A percentile compares a stretch with the other conserved stretches of the same genome.
Evolutionary conservation across 257 asterid species (phyloP).

Genomic region (Prunella vulgaris): DNA sequence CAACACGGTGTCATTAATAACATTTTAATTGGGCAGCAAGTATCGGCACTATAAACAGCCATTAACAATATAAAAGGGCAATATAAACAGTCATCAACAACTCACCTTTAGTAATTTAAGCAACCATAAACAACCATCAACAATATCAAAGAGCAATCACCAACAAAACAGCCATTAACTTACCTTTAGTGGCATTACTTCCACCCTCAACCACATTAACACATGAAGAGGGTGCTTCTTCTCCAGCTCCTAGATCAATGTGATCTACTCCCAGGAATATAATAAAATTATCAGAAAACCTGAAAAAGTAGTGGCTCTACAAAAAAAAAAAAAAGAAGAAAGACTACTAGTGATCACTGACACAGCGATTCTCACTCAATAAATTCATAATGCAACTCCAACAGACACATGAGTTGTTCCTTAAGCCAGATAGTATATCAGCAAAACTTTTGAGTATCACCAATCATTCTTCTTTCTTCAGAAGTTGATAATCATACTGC

Average conservation of each 20-base stretch:
- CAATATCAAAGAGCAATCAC: too few species aligned
- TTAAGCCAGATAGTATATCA: background rate
- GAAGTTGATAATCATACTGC: background rate
- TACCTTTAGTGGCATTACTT: constrained; percentile 30
- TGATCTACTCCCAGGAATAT: constrained; percentile 15
- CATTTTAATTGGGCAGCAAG: too few species aligned
- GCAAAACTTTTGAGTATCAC: background rate
- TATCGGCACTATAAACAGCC: too few species aligned
- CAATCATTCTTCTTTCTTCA: background rate
- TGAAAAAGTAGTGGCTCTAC: too few species aligned
- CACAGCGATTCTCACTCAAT: background rate
- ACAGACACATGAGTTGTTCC: background rate
- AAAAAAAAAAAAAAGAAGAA: too few species aligned
- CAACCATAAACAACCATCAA: too few species aligned
- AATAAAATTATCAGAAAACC: too few species aligned
- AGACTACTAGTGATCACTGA: background rate
- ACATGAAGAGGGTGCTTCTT: constrained; percentile 20
- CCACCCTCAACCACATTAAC: background rate
- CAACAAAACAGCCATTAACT: background rate
- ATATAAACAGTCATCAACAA: too few species aligned
- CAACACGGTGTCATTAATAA: background rate
- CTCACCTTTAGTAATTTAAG: too few species aligned
- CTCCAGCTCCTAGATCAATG: constrained; percentile 7
- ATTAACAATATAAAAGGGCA: too few species aligned
- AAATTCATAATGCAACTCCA: background rate